Evolutionary conservation across 2,329 filamentous ascomycete species (phyloP), one percentile per base, ranked within the genome.

Genomic region (Pseudocercospora fuligena): DNA sequence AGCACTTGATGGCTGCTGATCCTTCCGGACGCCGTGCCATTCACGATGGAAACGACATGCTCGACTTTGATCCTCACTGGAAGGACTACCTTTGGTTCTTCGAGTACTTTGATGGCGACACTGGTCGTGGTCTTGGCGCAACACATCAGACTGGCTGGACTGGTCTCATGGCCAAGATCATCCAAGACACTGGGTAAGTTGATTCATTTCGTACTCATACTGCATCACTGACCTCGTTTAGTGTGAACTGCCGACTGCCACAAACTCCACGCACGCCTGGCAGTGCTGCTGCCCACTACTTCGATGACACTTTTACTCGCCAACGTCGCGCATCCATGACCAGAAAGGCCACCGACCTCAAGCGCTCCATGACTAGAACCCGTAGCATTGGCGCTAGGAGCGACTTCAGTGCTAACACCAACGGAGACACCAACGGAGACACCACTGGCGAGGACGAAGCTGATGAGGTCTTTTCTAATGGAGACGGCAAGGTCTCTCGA

Each of bases 101-200:
- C 77, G 94, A 98, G 79, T 98, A 96, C 84, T 98, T 98, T 77
- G 94, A 98, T 76, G 94, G 93, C 46, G 94, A 98, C 78, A 90
- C 85, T 60, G 94, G 94, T 14, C 90, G 93, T 72, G 94, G 95
- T 16, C 86, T 98, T 1, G 94, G 94, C 65, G 93, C 94, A 43
- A 94, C 90, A 57, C 95, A 98, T 80, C 95, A 98, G 80, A 97
- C 93, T 76, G 94, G 94, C 59, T 98, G 95, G 94, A 97, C 94
- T 43, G 94, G 94, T 25, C 81, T 98, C 72, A 93, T 98, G 78
- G 94, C 94, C 27, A 94, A 96, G 80, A 92, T 98, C 88, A 98
- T 98, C 67, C 94, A 98, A 74, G 95, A 98, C 76, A 97, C 94
- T 72, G 94, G 94, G 92, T 95, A 89, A 83, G 90, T 82, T 70